Conservation (phyloP, 2,329 filamentous ascomycete species). For the Nemania serpens region DNA sequence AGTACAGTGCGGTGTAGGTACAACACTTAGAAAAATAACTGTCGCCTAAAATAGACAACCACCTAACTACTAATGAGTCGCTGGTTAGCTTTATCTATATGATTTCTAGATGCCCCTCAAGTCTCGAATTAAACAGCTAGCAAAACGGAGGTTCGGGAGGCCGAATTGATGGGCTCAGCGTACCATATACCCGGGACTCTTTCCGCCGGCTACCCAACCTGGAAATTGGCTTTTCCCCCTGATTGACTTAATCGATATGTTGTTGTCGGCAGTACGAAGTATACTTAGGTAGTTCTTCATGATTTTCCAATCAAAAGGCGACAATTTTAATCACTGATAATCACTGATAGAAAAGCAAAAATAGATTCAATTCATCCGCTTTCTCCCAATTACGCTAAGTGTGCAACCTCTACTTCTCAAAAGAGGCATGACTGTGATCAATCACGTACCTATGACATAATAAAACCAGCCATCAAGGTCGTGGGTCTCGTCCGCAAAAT, state of each 20-base stretch:
- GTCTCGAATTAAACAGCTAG: background rate
- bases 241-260: background rate
- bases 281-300: too few species aligned
- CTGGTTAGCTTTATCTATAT: too few species aligned
- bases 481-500: constrained; percentile 6
- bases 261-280: too few species aligned
- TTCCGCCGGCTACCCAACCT: background rate
- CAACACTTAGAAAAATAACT: too few species aligned
- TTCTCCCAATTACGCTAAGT: background rate
- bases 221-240: background rate
- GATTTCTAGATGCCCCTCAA: too few species aligned
- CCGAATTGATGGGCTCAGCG: constrained; percentile 5
- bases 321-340: background rate
- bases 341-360: too few species aligned
- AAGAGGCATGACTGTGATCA: too few species aligned
- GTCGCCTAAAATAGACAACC: too few species aligned
- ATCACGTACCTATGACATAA: too few species aligned
- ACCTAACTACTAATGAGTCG: too few species aligned
- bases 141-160: background rate
- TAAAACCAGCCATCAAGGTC: constrained; percentile 22
- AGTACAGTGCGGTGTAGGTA: too few species aligned
- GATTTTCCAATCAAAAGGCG: background rate
- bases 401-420: background rate
- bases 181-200: constrained; percentile 5
- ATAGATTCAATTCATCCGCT: too few species aligned